Conservation (phyloP, 441 rosid genomes). For the Populus hybrid region DNA sequence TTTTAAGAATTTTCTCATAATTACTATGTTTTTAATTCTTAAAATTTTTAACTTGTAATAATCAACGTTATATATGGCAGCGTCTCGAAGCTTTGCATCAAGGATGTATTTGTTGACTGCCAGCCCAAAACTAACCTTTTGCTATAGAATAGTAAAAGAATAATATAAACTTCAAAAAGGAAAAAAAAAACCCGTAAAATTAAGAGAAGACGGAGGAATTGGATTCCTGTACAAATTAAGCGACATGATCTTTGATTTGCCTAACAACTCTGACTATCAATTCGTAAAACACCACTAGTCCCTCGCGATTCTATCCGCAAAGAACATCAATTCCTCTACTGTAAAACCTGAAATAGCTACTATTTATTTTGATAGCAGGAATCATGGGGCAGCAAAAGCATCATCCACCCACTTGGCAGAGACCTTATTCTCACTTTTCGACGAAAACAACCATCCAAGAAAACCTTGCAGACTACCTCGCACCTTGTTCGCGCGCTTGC, state of each 20-base stretch:
- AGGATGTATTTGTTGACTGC: background rate
- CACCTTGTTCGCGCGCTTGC: slow-evolving; percentile 43
- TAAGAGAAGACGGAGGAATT: background rate
- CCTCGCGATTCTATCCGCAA: background rate
- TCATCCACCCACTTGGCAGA: slow-evolving; percentile 53
- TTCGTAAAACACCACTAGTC: background rate
- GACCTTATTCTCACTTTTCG: slow-evolving; percentile 12
- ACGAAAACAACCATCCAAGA: slow-evolving; percentile 16
- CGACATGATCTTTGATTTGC: background rate
- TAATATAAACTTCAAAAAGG: background rate
- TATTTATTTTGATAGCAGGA: background rate
- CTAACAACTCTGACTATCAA: background rate
- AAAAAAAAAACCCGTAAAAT: background rate
- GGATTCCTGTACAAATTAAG: background rate
- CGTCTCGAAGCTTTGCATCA: background rate
- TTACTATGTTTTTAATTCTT: too few species aligned
- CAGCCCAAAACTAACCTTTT: background rate
- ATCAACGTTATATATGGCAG: too few species aligned
- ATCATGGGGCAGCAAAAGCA: slow-evolving; percentile 54
- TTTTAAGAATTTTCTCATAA: too few species aligned
- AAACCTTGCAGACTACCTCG: slow-evolving; percentile 32
- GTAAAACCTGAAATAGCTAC: background rate
- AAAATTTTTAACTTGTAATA: too few species aligned
- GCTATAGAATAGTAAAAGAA: background rate
- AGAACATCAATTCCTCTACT: background rate